Evolutionary conservation across 805 yeast species (phyloP), one percentile per base, ranked within the genome.

Genomic region (Starmera dryadoides): DNA sequence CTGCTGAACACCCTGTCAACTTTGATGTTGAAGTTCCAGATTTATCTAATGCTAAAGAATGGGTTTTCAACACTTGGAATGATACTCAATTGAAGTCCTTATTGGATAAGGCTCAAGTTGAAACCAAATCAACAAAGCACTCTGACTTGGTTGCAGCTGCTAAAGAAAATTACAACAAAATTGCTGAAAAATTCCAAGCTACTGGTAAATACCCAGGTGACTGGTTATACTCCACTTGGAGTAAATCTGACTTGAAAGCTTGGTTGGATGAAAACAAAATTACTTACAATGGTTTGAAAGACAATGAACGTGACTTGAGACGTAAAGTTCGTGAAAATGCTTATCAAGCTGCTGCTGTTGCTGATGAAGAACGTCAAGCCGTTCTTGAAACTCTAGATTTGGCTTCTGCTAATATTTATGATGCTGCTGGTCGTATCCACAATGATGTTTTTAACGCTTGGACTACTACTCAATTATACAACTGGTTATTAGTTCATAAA

Each of bases 181-280:
- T 73, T 39, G 61, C 67, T 12, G 53, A 62, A 37, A 41, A 52
- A 23, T 47, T 58, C 35, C 60, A 67, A 4, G 55, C 53, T 9
- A 62, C 71, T 17, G 75, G 76, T 6, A 53, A 55, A 31, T 74
- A 74, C 40, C 69, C 76, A 6, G 76, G 79, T 17, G 64, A 64
- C 26, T 69, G 73, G 71, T 58, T 75, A 41, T 79, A 77, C 52
- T 62, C 69, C 10, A 47, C 63, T 25, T 80, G 86, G 86, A 59
- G 69, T 18, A 52, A 57, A 8, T 68, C 67, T 8, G 75, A 73
- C 36, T 56, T 81, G 42, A 59, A 62, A 43, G 48, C 56, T 14
- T 76, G 81, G 76, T 60, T 81, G 41, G 50, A 62, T 28, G 62
- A 69, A 30, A 60, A 69, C 44, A 72, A 70, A 15, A 52, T 74